Percentiles rank a stretch among this genome's conserved stretches.
Conservation (phyloP, 1,139 yeast species). For the Waltiozyma sp. region DNA sequence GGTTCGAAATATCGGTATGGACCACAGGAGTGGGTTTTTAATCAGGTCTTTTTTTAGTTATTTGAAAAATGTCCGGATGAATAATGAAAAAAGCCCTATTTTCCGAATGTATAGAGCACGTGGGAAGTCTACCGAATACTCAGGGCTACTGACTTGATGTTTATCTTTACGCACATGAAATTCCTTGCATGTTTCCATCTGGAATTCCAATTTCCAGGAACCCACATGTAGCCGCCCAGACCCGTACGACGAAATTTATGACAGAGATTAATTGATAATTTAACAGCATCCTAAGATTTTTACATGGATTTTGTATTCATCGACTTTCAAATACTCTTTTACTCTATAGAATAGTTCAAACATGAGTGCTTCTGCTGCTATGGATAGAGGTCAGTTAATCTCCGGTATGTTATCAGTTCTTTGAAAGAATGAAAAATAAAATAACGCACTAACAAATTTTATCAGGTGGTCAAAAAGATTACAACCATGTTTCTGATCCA, state of each 20-base stretch:
- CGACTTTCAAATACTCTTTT: neutral
- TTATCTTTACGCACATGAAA: too few species aligned
- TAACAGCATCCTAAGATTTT: too few species aligned
- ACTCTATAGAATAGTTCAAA: neutral
- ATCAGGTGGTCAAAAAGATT: slow-evolving; percentile 31
- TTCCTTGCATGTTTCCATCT: neutral
- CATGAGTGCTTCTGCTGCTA: slow-evolving; percentile 12
- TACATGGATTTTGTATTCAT: too few species aligned
- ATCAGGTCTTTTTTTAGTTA: too few species aligned
- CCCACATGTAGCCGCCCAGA: too few species aligned
- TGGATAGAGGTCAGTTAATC: slow-evolving; percentile 15
- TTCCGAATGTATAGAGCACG: too few species aligned
- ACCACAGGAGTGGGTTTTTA: neutral
- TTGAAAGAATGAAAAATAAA: neutral
- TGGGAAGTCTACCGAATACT: too few species aligned
- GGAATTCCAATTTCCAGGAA: neutral
- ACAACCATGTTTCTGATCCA: slow-evolving; percentile 62
- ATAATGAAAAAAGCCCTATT: neutral
- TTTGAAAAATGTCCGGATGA: neutral
- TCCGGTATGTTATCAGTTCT: slow-evolving; percentile 7
- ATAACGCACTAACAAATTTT: neutral
- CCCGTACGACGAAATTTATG: too few species aligned
- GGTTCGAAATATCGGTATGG: neutral
- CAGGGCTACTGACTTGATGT: too few species aligned
- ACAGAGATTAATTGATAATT: too few species aligned